Evolutionary conservation across 768 basidiomycete genomes (phyloP).

Genomic region (Termitomyces sp.): DNA sequence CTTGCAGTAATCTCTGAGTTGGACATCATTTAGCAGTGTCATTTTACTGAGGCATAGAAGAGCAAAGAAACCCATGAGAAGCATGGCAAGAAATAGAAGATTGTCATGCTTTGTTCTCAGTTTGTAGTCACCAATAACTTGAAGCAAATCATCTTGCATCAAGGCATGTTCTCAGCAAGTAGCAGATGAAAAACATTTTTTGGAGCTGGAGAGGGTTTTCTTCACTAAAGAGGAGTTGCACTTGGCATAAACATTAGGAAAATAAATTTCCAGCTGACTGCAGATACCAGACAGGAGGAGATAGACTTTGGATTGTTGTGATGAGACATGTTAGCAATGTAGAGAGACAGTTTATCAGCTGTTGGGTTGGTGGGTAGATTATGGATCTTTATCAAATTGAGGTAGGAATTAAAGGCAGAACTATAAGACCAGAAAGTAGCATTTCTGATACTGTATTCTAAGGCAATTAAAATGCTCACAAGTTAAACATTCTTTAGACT

Average conservation of each 20-base stretch:
- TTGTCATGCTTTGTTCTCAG: too few relatives aligned
- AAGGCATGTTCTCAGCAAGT: not conserved
- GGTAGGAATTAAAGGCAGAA: not conserved
- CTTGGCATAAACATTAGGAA: constrained; percentile 19
- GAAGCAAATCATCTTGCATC: not conserved
- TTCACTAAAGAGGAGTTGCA: constrained; percentile 1
- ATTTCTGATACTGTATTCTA: constrained; percentile 16
- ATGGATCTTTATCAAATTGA: not conserved
- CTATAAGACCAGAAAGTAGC: constrained; percentile 22
- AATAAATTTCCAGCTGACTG: constrained; percentile 26
- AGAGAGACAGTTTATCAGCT: constrained; percentile 22
- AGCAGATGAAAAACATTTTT: not conserved
- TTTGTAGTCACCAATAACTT: too few relatives aligned
- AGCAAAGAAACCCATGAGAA: constrained; percentile 20
- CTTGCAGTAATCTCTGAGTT: not conserved
- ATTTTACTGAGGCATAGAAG: constrained; percentile 25
- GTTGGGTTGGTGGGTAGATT: not conserved
- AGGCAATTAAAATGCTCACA: constrained; percentile 12
- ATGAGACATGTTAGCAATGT: constrained; percentile 24
- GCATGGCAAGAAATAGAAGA: constrained; percentile 26
- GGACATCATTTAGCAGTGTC: constrained; percentile 15
- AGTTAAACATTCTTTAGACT: constrained; percentile 11
- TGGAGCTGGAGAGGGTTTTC: not conserved
- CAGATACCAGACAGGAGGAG: constrained; percentile 29
- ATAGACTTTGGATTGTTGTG: constrained; percentile 24